Percentiles rank a stretch among this genome's conserved stretches.
Conservation (phyloP, 2,329 filamentous ascomycete genomes). For the Epichloe glyceriae region DNA sequence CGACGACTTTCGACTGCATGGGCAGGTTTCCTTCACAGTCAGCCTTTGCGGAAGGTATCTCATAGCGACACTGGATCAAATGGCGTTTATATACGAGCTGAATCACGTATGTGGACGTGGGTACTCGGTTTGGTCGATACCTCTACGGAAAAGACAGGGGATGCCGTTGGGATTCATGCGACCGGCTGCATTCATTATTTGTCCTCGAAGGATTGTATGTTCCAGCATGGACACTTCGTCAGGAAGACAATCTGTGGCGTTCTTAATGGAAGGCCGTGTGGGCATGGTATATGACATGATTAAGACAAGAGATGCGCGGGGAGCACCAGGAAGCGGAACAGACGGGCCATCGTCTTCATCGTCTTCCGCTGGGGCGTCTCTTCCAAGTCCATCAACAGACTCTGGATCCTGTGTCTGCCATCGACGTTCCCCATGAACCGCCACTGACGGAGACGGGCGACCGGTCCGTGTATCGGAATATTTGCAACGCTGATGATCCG, state of each 20-base stretch:
- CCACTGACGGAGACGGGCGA: constrained; percentile 20
- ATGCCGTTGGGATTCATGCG: constrained; percentile 18
- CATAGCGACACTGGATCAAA: constrained; percentile 37
- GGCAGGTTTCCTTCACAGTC: constrained; percentile 29
- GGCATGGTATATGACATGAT: constrained; percentile 47
- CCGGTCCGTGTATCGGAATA: constrained; percentile 25
- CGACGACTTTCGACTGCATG: constrained; percentile 12
- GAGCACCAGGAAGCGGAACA: constrained; percentile 1
- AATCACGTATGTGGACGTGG: constrained; percentile 21
- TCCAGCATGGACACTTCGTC: constrained; percentile 51
- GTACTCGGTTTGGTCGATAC: constrained; percentile 14
- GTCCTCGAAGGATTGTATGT: constrained; percentile 42
- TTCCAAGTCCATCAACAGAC: neutral
- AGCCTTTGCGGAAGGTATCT: constrained; percentile 47
- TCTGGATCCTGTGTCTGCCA: constrained; percentile 13
- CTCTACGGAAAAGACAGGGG: constrained; percentile 12
- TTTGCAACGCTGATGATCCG: constrained; percentile 48
- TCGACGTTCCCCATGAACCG: constrained; percentile 9
- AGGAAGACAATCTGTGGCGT: constrained; percentile 40
- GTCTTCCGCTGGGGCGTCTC: neutral
- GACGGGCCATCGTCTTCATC: neutral
- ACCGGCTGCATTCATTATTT: constrained; percentile 40
- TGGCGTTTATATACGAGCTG: constrained; percentile 42
- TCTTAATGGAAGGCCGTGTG: constrained; percentile 45
- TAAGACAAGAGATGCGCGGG: constrained; percentile 6